Percentiles rank a stretch among this genome's conserved stretches.
Conservation (phyloP, 2,329 filamentous ascomycete genomes). For the Tricladium varicosporioides region DNA sequence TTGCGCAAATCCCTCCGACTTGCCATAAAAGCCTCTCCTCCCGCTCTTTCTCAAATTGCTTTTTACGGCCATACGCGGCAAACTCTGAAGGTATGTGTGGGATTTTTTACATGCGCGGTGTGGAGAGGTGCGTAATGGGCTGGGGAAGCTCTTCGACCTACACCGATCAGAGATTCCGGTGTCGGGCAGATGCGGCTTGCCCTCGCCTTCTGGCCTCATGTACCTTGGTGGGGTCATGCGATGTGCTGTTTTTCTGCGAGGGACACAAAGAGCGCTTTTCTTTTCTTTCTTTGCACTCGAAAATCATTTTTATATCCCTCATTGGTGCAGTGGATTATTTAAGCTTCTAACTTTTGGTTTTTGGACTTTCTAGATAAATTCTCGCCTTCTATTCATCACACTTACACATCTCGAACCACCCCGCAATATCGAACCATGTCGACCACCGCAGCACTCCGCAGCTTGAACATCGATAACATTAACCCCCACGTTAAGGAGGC, state of each 20-base stretch:
- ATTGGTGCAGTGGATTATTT: slow-evolving; percentile 5
- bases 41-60: slow-evolving; percentile 15
- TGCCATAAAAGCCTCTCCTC: slow-evolving; percentile 7
- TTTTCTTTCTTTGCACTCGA: slow-evolving; percentile 6
- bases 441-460: slow-evolving; percentile 40
- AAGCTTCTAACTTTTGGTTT: slow-evolving; percentile 11
- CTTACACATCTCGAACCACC: neutral
- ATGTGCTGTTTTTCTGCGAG: slow-evolving; percentile 19
- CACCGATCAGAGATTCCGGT: slow-evolving; percentile 9
- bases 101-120: neutral
- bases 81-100: slow-evolving; percentile 23
- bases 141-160: neutral
- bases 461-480: slow-evolving; percentile 80
- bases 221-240: slow-evolving; percentile 23
- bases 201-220: neutral
- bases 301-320: slow-evolving; percentile 16
- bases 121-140: too few species aligned
- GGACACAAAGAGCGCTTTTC: neutral
- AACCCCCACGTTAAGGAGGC: slow-evolving; percentile 85
- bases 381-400: neutral
- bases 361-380: slow-evolving; percentile 15
- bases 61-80: slow-evolving; percentile 15
- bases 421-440: slow-evolving; percentile 32
- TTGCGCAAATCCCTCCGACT: neutral
- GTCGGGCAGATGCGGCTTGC: slow-evolving; percentile 15